Percentiles rank a stretch among this genome's conserved stretches.
phyloP scores from a whole-genome alignment of 208 protist species.

The Trypanosoma melophagium region DNA sequence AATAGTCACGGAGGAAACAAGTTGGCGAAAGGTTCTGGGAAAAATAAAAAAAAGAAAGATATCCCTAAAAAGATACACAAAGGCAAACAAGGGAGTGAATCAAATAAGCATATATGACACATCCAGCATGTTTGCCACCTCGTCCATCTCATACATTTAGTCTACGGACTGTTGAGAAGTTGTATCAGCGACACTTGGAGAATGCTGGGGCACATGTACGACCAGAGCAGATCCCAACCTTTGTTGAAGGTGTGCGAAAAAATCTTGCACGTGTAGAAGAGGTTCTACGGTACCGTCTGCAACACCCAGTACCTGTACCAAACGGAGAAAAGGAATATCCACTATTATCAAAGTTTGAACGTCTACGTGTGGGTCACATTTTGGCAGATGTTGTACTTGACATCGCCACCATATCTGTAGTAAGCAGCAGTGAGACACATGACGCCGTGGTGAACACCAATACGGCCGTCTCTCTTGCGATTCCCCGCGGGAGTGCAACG shows the following conservation, averaged over 20 bases:
- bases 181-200: slow-evolving; percentile 22
- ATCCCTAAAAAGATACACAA: too few species aligned
- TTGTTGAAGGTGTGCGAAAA: slow-evolving; percentile 37
- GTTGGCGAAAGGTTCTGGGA: background rate
- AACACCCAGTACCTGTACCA: slow-evolving; percentile 15
- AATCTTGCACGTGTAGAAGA: slow-evolving; percentile 40
- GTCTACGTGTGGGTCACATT: slow-evolving; percentile 47
- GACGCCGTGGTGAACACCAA: slow-evolving; percentile 12
- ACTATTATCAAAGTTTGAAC: slow-evolving; percentile 57
- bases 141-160: slow-evolving; percentile 23
- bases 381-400: slow-evolving; percentile 60
- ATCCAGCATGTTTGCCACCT: slow-evolving; percentile 20
- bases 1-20: slow-evolving; percentile 4
- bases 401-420: slow-evolving; percentile 32
- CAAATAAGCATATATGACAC: slow-evolving; percentile 1
- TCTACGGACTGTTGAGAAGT: slow-evolving; percentile 23
- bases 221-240: slow-evolving; percentile 24
- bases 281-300: slow-evolving; percentile 44
- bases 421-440: slow-evolving; percentile 20
- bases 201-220: slow-evolving; percentile 14
- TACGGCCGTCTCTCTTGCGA: slow-evolving; percentile 1
- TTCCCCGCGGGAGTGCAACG: background rate
- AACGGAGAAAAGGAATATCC: slow-evolving; percentile 1
- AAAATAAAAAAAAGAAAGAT: background rate
- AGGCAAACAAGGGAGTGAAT: too few species aligned